Evolutionary conservation across 202 grass and related monocot species (phyloP), one percentile per base, ranked within the genome.

Genomic region (Panicum hallii): DNA sequence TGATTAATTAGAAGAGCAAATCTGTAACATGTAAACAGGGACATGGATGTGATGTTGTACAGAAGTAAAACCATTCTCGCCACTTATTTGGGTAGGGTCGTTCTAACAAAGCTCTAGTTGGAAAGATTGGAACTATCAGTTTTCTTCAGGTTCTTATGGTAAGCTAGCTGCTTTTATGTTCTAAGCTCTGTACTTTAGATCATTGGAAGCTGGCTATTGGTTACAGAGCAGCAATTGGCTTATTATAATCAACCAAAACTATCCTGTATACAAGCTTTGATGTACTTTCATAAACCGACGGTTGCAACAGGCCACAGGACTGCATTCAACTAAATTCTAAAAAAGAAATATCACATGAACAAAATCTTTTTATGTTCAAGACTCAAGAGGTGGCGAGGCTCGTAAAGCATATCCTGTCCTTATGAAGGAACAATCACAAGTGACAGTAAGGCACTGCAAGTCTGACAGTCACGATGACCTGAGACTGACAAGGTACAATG

Each of bases 1-100:
- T 41, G 69, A 74, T 46, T 62, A 61, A 87, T 77, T 75, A 54
- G 71, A 73, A 40, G 44, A 41, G 41, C n/a, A 68, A 68, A 61
- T 52, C 11, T 79, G 36, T 63, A 48, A 86, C 50, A 43, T 50
- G 74, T 67, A 26, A 53, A 83, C 70, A 69, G 19, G 19, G 61
- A 34, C 42, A 42, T 28, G 67, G 58, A 61, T 90, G 22, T 20
- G 6, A 28, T 61, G 75, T 8, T 68, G 42, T 80, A 66, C 3
- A 44, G 40, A 36, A 58, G 9, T 49, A 14, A 47, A 65, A 70
- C 16, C 28, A 20, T 81, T 82, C 8, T 20, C 8, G 8, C 49
- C 32, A 43, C 15, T 67, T 45, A 57, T 48, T 34, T 69, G 8
- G 57, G 50, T n/a, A 48, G 50, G 60, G 3, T 3, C 9, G 17